phyloP scores from a whole-genome alignment of 805 yeast species.

The Starmerella scarabaei region DNA sequence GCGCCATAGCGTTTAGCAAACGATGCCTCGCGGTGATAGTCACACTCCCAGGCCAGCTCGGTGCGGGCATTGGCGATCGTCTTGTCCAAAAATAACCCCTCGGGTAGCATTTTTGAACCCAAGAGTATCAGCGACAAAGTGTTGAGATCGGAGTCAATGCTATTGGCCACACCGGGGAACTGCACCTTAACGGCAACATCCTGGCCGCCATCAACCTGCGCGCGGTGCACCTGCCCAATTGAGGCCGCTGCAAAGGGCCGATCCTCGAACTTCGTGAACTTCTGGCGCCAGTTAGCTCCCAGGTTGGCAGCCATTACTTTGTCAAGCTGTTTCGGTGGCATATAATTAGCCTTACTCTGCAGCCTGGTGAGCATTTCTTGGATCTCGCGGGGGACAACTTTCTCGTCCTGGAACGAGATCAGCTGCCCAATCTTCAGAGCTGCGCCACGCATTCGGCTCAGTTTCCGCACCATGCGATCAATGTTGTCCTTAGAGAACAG shows the following conservation, averaged over 20 bases:
- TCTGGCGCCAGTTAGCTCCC: conserved; percentile 65
- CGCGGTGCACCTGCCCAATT: conserved; percentile 91
- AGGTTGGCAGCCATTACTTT: conserved; percentile 58
- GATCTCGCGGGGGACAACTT: conserved; percentile 71
- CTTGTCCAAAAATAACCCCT: conserved; percentile 80
- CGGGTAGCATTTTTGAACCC: conserved; percentile 77
- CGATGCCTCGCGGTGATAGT: conserved; percentile 78
- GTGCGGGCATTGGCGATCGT: conserved; percentile 86
- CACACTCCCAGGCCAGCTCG: conserved; percentile 96
- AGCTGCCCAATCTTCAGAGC: conserved; percentile 95
- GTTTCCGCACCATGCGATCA: conserved; percentile 74
- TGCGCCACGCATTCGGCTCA: conserved; percentile 96
- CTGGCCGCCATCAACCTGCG: conserved; percentile 39
- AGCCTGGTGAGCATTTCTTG: conserved; percentile 70
- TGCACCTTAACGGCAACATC: conserved; percentile 90
- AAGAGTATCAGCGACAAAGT: conserved; percentile 68
- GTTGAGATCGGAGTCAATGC: conserved; percentile 88
- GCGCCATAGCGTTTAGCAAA: conserved; percentile 56
- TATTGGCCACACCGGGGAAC: conserved; percentile 90
- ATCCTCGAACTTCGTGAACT: conserved; percentile 66
- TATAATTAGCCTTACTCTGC: conserved; percentile 89
- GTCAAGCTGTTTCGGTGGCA: conserved; percentile 87
- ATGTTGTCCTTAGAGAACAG: conserved; percentile 71
- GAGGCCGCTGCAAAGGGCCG: conserved; percentile 95
- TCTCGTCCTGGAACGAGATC: conserved; percentile 85